phyloP scores from a whole-genome alignment of 805 yeast species.

The Schwanniomyces pseudopolymorphus region DNA sequence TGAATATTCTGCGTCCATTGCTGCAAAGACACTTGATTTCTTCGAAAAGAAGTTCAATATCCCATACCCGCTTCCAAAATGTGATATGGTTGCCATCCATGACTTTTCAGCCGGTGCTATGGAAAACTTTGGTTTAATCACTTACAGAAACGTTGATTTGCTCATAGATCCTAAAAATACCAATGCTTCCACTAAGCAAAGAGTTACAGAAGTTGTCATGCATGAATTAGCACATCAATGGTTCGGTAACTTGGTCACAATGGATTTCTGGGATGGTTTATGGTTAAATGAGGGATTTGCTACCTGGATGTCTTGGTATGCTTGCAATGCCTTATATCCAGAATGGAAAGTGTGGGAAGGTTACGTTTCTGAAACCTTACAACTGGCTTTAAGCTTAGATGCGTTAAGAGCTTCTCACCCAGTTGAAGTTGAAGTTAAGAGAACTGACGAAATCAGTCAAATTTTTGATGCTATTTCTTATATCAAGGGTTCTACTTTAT shows the following conservation, averaged over 20 bases:
- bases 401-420: slow-evolving; percentile 84
- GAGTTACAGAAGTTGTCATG: slow-evolving; percentile 83
- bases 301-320: slow-evolving; percentile 88
- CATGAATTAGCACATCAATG: slow-evolving; percentile 92
- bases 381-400: slow-evolving; percentile 72
- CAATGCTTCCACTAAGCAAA: slow-evolving; percentile 59
- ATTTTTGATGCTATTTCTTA: slow-evolving; percentile 84
- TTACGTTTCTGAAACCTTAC: slow-evolving; percentile 75
- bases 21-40: slow-evolving; percentile 72
- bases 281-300: slow-evolving; percentile 92
- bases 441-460: slow-evolving; percentile 79
- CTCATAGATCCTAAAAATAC: slow-evolving; percentile 72
- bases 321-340: slow-evolving; percentile 72
- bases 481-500: slow-evolving; percentile 74
- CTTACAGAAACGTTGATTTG: slow-evolving; percentile 75
- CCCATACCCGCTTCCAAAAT: slow-evolving; percentile 75
- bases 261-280: slow-evolving; percentile 92
- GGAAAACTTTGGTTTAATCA: slow-evolving; percentile 84
- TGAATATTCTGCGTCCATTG: slow-evolving; percentile 67
- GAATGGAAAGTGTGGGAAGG: slow-evolving; percentile 88
- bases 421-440: slow-evolving; percentile 76
- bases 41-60: slow-evolving; percentile 73
- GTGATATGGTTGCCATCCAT: slow-evolving; percentile 80
- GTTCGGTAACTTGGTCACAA: slow-evolving; percentile 87
- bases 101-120: slow-evolving; percentile 87